These are phyloP conservation scores for Leccinum longicurvipes DNA, from an alignment of 768 basidiomycete genomes.

Conservation along the genomic window DNA sequence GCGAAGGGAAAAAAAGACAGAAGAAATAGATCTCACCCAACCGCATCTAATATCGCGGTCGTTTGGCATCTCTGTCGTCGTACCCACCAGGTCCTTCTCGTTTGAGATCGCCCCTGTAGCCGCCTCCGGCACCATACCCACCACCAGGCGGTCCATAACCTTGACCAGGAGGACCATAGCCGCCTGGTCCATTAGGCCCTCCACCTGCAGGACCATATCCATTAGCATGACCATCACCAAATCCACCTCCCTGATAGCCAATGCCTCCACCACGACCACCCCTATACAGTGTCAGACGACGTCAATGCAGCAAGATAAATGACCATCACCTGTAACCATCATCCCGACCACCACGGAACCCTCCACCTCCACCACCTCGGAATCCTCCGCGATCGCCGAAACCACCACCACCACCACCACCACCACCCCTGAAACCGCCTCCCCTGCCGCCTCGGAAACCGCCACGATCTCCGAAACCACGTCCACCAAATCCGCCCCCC, in stretches of 20 bases:
- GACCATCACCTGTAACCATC: conserved; percentile 50
- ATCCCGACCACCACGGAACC: conserved; percentile 37
- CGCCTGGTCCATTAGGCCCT: conserved; percentile 40
- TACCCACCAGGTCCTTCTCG: conserved; percentile 71
- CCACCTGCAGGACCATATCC: conserved; percentile 54
- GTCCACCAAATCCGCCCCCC: conserved; percentile 42
- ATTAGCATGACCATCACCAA: conserved; percentile 49
- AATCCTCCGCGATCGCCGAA: conserved; percentile 38
- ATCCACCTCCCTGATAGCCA: conserved; percentile 62
- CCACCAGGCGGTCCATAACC: conserved; percentile 47
- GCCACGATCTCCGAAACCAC: conserved; percentile 34
- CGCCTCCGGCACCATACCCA: conserved; percentile 44
- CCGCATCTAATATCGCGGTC: conserved; percentile 69
- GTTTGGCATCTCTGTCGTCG: conserved; percentile 80
- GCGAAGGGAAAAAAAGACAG: conserved; percentile 17
- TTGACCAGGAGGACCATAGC: conserved; percentile 37
- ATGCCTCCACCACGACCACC: conserved; percentile 72
- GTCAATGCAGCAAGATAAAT: background rate
- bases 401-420: conserved; percentile 40
- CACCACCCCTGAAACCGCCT: conserved; percentile 45
- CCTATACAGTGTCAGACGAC: conserved; percentile 31
- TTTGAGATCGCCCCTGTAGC: conserved; percentile 72
- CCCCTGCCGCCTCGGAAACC: conserved; percentile 42
- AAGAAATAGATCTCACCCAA: conserved; percentile 34
- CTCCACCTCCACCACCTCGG: conserved; percentile 37